Percentiles rank a stretch among this genome's conserved stretches.
Evolutionary conservation across 805 yeast species (phyloP).

Genomic region (Wickerhamiella azyma): DNA sequence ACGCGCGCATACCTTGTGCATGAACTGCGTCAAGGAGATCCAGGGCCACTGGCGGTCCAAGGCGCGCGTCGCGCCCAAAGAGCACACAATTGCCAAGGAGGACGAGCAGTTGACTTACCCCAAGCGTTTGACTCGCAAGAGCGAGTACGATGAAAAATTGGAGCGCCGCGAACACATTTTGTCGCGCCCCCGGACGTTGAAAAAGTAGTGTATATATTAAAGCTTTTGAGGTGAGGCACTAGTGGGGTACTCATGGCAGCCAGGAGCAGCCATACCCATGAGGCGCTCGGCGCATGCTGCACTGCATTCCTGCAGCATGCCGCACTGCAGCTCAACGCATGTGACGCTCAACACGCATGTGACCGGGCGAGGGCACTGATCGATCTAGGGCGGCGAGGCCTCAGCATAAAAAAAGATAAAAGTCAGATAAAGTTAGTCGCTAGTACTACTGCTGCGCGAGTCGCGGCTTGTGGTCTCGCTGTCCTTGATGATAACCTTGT

Average conservation of each 20-base stretch:
- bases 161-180: constrained; percentile 43
- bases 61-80: constrained; percentile 15
- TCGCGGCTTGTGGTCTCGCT: constrained; percentile 1
- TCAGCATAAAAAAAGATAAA: no score
- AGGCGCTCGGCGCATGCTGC: no score
- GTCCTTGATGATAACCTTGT: constrained; percentile 55
- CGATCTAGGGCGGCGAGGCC: no score
- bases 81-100: constrained; percentile 9
- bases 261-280: no score
- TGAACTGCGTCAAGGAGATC: constrained; percentile 81
- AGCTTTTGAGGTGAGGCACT: constrained; percentile 7
- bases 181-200: constrained; percentile 42
- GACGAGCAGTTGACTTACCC: constrained; percentile 20
- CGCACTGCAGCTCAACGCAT: no score
- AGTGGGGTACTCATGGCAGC: no score
- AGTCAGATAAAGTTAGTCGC: not conserved
- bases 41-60: constrained; percentile 49
- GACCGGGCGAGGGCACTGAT: no score
- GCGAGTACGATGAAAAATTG: constrained; percentile 31
- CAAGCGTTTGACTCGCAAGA: constrained; percentile 20
- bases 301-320: no score
- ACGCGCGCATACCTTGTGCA: constrained; percentile 80
- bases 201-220: constrained; percentile 25
- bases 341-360: no score
- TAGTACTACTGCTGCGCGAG: not conserved